These are phyloP conservation scores for Trichomonas gallinae DNA, from an alignment of 208 protist species.

Conservation along the genomic window DNA sequence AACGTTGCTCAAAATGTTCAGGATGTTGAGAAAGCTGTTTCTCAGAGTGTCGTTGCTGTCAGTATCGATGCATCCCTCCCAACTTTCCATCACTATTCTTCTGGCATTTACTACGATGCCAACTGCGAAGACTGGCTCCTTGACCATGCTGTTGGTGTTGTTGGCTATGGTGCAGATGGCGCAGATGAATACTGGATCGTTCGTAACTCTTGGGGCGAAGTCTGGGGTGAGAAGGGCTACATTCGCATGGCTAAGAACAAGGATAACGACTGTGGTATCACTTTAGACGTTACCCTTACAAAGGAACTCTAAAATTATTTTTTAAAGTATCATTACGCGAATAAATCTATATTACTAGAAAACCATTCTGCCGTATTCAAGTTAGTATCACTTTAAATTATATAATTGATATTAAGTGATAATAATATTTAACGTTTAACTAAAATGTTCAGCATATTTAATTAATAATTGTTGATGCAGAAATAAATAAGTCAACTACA, in stretches of 20 bases:
- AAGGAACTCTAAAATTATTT: not conserved
- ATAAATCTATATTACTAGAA: no score
- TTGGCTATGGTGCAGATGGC: not conserved
- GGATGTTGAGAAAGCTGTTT: not conserved
- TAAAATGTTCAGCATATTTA: no score
- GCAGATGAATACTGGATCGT: constrained; percentile 31
- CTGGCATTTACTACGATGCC: not conserved
- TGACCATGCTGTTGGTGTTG: not conserved
- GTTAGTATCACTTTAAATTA: no score
- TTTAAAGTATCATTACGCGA: no score
- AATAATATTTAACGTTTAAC: no score
- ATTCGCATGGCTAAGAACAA: constrained; percentile 16
- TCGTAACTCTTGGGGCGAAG: constrained; percentile 44
- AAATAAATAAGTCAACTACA: no score
- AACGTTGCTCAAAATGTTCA: not conserved
- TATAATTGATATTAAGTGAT: no score
- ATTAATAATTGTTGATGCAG: no score
- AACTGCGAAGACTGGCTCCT: not conserved
- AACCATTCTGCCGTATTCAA: no score
- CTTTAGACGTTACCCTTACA: not conserved
- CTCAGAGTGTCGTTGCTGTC: not conserved
- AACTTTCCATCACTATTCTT: not conserved
- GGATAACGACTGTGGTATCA: not conserved
- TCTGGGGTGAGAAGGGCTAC: constrained; percentile 40
- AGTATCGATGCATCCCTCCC: not conserved